Evolutionary conservation across 2,329 filamentous ascomycete genomes (phyloP).

Genomic region (Metarhizium rileyi): DNA sequence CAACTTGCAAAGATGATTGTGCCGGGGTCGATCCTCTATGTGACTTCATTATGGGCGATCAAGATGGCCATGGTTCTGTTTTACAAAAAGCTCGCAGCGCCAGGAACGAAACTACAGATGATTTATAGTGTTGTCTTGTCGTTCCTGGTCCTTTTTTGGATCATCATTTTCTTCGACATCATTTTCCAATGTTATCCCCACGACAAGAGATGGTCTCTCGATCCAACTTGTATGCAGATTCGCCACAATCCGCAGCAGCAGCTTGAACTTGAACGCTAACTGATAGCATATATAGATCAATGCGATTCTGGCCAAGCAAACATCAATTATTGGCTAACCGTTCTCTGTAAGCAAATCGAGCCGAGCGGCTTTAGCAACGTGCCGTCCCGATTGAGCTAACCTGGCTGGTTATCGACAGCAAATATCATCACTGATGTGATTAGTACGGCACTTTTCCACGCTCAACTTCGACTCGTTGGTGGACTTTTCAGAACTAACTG

Average conservation of each 20-base stretch:
- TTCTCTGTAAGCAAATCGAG: background rate
- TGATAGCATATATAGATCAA: background rate
- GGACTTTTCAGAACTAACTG: background rate
- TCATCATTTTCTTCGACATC: conserved; percentile 27
- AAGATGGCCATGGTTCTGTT: conserved; percentile 31
- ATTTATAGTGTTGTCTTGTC: conserved; percentile 27
- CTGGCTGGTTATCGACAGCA: background rate
- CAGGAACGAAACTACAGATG: conserved; percentile 23
- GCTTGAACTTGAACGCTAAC: background rate
- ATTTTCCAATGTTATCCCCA: conserved; percentile 29
- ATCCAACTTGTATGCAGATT: conserved; percentile 13
- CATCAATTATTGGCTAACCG: background rate
- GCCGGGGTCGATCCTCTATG: conserved; percentile 29
- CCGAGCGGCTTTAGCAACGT: no score
- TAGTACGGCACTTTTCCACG: background rate
- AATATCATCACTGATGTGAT: background rate
- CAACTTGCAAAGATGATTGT: conserved; percentile 29
- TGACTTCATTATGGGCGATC: conserved; percentile 29
- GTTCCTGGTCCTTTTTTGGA: conserved; percentile 19
- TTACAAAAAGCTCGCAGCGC: conserved; percentile 29
- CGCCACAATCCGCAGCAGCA: no score
- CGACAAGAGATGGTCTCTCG: conserved; percentile 20
- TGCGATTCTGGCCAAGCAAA: background rate
- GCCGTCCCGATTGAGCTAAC: background rate
- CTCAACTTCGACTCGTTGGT: background rate